phyloP scores from a whole-genome alignment of 495 filamentous ascomycete genomes.

The Penicillium lividum region DNA sequence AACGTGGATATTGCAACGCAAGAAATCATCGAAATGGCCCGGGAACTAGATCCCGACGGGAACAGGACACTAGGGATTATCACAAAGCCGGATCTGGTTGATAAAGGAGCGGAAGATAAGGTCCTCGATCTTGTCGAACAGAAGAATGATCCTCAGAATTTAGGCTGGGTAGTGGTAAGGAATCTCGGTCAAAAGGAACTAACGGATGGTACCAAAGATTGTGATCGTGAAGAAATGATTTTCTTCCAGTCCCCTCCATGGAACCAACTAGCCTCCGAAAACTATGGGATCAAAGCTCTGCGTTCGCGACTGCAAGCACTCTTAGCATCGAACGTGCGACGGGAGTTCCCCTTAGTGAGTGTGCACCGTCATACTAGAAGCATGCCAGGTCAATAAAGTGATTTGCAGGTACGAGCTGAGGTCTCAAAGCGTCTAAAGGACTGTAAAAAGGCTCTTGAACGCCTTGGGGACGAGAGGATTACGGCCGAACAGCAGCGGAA shows the following conservation, averaged over 20 bases:
- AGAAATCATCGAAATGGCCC: slow-evolving; percentile 57
- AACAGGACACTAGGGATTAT: slow-evolving; percentile 58
- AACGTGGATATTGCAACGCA: slow-evolving; percentile 65
- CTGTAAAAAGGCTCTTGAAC: slow-evolving; percentile 31
- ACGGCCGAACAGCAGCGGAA: slow-evolving; percentile 42
- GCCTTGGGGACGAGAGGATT: slow-evolving; percentile 47
- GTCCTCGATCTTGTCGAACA: slow-evolving; percentile 50
- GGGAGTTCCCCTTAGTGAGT: slow-evolving; percentile 59
- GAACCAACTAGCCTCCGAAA: slow-evolving; percentile 44
- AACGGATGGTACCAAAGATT: slow-evolving; percentile 7
- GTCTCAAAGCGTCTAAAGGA: slow-evolving; percentile 40
- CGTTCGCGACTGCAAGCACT: slow-evolving; percentile 26
- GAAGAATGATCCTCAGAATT: slow-evolving; percentile 38
- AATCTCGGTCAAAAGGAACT: slow-evolving; percentile 48
- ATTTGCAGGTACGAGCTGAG: slow-evolving; percentile 50
- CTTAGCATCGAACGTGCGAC: slow-evolving; percentile 46
- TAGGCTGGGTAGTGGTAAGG: slow-evolving; percentile 59
- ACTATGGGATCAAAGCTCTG: slow-evolving; percentile 53
- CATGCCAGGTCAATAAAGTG: too few relatives aligned
- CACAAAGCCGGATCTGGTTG: slow-evolving; percentile 63
- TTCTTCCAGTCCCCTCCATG: slow-evolving; percentile 37
- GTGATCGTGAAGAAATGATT: slow-evolving; percentile 27
- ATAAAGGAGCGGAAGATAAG: slow-evolving; percentile 43
- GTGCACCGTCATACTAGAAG: too few relatives aligned
- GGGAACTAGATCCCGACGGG: slow-evolving; percentile 48